Base-by-base conservation (phyloP, 257 asterid genomes). In the Ajuga chamaepitys region DNA sequence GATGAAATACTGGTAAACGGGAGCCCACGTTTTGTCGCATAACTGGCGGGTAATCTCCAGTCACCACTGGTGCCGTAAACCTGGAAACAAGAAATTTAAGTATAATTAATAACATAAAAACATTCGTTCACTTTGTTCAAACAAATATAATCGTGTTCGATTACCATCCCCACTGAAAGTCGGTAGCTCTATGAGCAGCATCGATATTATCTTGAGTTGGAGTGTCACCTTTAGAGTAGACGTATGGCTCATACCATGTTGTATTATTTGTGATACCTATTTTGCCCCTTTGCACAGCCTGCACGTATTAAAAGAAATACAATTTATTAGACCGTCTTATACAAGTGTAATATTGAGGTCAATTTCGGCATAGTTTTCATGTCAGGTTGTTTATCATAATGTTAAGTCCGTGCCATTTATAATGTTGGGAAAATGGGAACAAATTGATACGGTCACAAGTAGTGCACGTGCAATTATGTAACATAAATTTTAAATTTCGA, bases 151-250 rank as follows among this genome's bases (percentile, higher is more conserved):
- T n/a, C n/a, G n/a, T n/a, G 16, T 4, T 13, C 3, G 0, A 37
- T 68, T 68, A 71, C 76, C 76, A 71, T 63, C 75, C 76, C 62
- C 65, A 55, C 71, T 21, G 11, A 64, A 71, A 71, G 11, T 64
- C 76, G 10, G 64, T 14, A 3, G 76, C 76, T 46, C 76, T 64
- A 20, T n/a, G 0, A 11, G 67, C 67, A 54, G 76, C 76, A 6
- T 4, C 32, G 12, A 3, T 10, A 24, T 71, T 71, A 0, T 37
- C 30, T 10, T 7, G 34, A 9, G n/a, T 4, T 1, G 20, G 17
- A 14, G 22, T 5, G 8, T 45, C 24, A 45, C 21, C 5, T 1
- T 3, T 30, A 30, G 4, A 5, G 7, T 30, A 0, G 4, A 0
- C 0, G 37, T 22, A 55, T 3, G 74, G 74, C 3, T 30, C 61